Base-by-base conservation (phyloP, 169 alveolate genomes). In the Eimeria brunetti region DNA sequence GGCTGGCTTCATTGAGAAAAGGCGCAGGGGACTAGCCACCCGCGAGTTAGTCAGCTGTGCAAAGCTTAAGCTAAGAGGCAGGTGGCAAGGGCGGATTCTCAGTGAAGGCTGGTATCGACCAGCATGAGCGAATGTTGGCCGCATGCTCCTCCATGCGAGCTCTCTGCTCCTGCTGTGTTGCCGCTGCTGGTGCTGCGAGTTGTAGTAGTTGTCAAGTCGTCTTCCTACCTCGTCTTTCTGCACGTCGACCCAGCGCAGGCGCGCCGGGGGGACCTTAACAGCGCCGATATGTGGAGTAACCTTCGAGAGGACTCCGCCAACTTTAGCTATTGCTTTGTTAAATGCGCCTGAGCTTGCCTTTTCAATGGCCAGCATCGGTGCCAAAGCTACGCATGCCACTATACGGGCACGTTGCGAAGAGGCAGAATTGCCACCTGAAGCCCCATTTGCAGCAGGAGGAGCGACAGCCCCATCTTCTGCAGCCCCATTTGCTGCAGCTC, bases 341-440 rank as follows among this genome's bases (percentile, higher is more conserved):
- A 60, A 78, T 12, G 85, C 62, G 30, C 76, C 88, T 4, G 86
- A 73, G 58, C 78, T 92, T 49, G 91, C 90, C 67, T 92, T 92
- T 46, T 78, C 95, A 3, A 92, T 69, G 60, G 95, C 83, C n/a
- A 92, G 92, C 95, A 92, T 75, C 60, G 95, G 91, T 33, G 95
- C 80, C 71, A 92, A 51, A 81, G 81, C 89, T 7, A 92, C 58
- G 20, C 95, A 92, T 41, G 93, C 83, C 27, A 56, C 76, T 38
- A 92, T 44, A 36, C 27, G 85, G n/a, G 95, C 49, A n/a, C 62
- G n/a, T 60, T 38, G 41, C 24, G 75, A 24, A 69, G 80, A 67
- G 30, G 44, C 76, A 24, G 16, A 64, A 30, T 14, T 78, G 22
- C 36, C 60, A 2, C 24, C 11, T 33, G 91, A 30, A 44, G 58